phyloP scores from a whole-genome alignment of 129 eudicot genomes.

The Oenanthe sinensis region DNA sequence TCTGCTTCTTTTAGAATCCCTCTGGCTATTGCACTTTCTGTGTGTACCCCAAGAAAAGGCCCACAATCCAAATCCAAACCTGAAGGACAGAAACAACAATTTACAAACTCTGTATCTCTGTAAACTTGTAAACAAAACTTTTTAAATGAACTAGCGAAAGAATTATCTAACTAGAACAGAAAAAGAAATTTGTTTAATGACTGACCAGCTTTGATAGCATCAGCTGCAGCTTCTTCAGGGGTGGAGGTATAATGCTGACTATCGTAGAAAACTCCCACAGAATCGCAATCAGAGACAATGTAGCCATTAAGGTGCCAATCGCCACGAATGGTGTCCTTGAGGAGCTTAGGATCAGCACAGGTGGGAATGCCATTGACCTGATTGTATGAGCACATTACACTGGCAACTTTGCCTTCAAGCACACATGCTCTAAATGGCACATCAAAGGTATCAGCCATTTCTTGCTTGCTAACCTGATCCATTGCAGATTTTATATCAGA shows the following conservation, averaged over 20 bases:
- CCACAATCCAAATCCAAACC: conserved; percentile 98
- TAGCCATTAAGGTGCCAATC: conserved; percentile 79
- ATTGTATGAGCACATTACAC: conserved; percentile 93
- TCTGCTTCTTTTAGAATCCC: conserved; percentile 59
- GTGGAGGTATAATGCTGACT: conserved; percentile 79
- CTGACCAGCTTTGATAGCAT: conserved; percentile 79
- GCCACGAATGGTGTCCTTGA: conserved; percentile 60
- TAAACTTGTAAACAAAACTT: not conserved
- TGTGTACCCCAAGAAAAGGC: conserved; percentile 55
- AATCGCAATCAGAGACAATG: conserved; percentile 87
- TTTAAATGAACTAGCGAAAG: not conserved
- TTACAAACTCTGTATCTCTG: not conserved
- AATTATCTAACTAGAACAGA: too few species aligned
- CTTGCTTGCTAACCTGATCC: conserved; percentile 80
- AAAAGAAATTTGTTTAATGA: not conserved
- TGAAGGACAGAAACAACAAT: conserved; percentile 6
- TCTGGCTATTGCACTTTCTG: conserved; percentile 48
- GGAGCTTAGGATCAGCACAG: conserved; percentile 87
- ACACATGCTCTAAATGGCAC: conserved; percentile 78
- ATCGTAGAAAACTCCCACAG: conserved; percentile 66
- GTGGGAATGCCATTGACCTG: conserved; percentile 92
- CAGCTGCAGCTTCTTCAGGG: conserved; percentile 87
- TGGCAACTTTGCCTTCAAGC: conserved; percentile 72
- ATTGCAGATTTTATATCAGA: not conserved
- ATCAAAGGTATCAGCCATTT: conserved; percentile 71